Conservation (phyloP, 2,329 filamentous ascomycete genomes). For the Aureobasidium sp. region DNA sequence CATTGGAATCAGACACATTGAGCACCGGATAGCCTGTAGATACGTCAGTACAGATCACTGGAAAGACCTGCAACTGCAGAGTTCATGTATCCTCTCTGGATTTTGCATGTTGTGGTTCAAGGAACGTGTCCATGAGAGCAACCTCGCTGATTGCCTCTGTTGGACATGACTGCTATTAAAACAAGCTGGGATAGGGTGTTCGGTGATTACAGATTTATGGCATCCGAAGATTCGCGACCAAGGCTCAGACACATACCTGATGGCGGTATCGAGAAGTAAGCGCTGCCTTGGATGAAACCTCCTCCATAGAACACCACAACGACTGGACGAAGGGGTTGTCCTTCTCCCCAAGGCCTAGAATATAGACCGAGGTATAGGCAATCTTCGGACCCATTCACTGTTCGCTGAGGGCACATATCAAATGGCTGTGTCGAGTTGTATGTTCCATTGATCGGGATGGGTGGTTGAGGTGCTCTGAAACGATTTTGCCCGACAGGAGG, state of each 20-base stretch:
- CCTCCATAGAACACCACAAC: constrained; percentile 57
- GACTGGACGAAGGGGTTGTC: constrained; percentile 47
- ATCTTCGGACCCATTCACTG: constrained; percentile 51
- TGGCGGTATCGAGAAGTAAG: constrained; percentile 50
- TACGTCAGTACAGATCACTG: neutral
- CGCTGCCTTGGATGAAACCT: constrained; percentile 53
- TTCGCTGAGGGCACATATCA: constrained; percentile 53
- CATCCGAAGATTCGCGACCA: too few species aligned
- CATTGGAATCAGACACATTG: constrained; percentile 46
- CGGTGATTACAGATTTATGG: too few species aligned
- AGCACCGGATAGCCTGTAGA: constrained; percentile 49
- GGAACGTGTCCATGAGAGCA: too few species aligned
- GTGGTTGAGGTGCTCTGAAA: constrained; percentile 55
- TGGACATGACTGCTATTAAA: too few species aligned
- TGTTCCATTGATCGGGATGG: constrained; percentile 41
- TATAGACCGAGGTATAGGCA: constrained; percentile 57
- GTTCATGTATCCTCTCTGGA: too few species aligned
- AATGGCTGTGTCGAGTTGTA: constrained; percentile 52
- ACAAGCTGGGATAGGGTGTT: too few species aligned
- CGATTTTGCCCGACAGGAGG: constrained; percentile 52
- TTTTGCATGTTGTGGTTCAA: too few species aligned
- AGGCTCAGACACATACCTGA: neutral
- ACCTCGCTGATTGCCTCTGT: too few species aligned
- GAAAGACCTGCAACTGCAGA: too few species aligned
- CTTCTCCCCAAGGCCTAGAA: constrained; percentile 47